Evolutionary conservation across 345 rosid species (phyloP).

Genomic region (Linum trigynum): DNA sequence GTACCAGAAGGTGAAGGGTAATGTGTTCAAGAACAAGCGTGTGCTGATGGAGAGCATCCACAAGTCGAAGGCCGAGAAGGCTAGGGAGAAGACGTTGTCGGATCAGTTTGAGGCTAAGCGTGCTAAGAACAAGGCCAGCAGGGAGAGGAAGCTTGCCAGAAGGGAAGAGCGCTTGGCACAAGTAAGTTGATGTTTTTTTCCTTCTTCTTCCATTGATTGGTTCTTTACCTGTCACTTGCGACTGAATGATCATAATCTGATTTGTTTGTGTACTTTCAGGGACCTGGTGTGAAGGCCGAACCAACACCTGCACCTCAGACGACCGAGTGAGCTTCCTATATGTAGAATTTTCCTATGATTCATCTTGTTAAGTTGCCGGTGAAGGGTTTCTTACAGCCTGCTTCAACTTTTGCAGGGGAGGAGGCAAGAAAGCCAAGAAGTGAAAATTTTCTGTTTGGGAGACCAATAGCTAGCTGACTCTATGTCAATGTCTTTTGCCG

Average conservation of each 20-base stretch:
- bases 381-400: not conserved
- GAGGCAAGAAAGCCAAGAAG: constrained; percentile 1
- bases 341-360: not conserved
- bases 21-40: constrained; percentile 8
- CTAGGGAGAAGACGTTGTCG: constrained; percentile 4
- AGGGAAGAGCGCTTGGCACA: constrained; percentile 5
- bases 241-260: not conserved
- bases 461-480: not conserved
- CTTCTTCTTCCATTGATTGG: not conserved
- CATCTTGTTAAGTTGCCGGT: not conserved
- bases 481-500: not conserved
- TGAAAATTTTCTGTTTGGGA: not conserved
- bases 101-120: constrained; percentile 1
- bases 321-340: not conserved
- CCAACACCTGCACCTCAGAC: not conserved
- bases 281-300: constrained; percentile 4
- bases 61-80: constrained; percentile 7
- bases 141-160: constrained; percentile 6
- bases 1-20: constrained; percentile 8
- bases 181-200: not conserved
- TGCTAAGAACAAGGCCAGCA: constrained; percentile 6
- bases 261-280: not conserved
- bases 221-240: too few relatives aligned
- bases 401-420: constrained; percentile 2
- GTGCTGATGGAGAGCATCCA: constrained; percentile 8